A percentile compares a stretch with the other conserved stretches of the same genome.
Evolutionary conservation across 1,284 basidiomycete genomes (phyloP).

Genomic region (Ganoderma multipileum): DNA sequence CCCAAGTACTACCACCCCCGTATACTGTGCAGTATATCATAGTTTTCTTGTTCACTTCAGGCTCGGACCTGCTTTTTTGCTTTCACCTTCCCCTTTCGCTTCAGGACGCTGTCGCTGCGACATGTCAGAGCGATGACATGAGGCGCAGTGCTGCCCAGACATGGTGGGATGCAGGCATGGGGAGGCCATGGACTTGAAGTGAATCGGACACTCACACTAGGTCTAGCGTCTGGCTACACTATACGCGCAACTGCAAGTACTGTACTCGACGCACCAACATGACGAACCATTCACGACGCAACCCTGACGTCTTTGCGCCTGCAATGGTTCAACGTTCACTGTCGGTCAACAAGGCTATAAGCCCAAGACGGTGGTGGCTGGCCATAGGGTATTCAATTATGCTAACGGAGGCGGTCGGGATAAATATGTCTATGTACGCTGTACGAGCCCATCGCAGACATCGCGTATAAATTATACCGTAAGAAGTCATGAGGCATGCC

Average conservation of each 20-base stretch:
- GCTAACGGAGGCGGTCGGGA: background rate
- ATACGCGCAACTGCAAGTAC: background rate
- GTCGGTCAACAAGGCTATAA: background rate
- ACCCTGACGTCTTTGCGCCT: background rate
- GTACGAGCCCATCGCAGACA: background rate
- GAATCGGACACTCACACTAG: constrained; percentile 16
- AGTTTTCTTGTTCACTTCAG: constrained; percentile 4
- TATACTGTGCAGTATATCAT: constrained; percentile 26
- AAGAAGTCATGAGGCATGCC: too few relatives aligned
- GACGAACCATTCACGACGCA: background rate
- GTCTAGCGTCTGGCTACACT: constrained; percentile 13
- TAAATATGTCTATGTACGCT: background rate
- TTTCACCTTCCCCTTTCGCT: constrained; percentile 8
- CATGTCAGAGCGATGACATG: background rate
- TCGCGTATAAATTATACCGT: background rate
- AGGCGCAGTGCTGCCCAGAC: constrained; percentile 1
- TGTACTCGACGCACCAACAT: constrained; percentile 3
- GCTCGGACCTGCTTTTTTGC: constrained; percentile 3
- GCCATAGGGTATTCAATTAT: background rate
- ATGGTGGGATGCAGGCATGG: constrained; percentile 3
- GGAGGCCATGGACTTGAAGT: constrained; percentile 10
- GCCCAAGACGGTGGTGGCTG: background rate
- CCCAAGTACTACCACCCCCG: constrained; percentile 14
- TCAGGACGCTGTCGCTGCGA: background rate
- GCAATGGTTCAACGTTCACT: background rate